These are phyloP conservation scores for Boletus tylopilopsis DNA, from an alignment of 768 basidiomycete species.

Conservation along the genomic window DNA sequence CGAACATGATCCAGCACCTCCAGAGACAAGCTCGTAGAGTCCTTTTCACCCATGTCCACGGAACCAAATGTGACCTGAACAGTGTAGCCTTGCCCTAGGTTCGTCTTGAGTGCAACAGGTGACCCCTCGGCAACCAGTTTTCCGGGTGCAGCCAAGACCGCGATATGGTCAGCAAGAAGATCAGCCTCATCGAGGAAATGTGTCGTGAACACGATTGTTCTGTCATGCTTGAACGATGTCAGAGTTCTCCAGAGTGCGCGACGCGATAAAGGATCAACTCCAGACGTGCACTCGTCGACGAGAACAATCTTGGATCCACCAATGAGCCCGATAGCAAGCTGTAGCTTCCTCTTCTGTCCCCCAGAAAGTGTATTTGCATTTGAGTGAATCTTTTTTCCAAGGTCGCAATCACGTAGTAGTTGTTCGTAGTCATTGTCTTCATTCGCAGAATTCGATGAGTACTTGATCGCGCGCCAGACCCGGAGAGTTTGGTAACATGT, in stretches of 20 bases:
- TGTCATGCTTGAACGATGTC: slow-evolving; percentile 59
- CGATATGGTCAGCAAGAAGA: slow-evolving; percentile 71
- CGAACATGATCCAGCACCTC: slow-evolving; percentile 42
- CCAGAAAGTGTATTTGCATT: slow-evolving; percentile 68
- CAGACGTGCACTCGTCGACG: slow-evolving; percentile 74
- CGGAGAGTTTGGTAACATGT: slow-evolving; percentile 69
- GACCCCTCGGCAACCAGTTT: slow-evolving; percentile 70
- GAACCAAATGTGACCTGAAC: slow-evolving; percentile 49
- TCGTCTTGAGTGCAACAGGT: slow-evolving; percentile 70
- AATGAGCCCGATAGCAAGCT: slow-evolving; percentile 75
- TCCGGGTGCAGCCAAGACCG: slow-evolving; percentile 71
- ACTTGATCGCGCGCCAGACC: slow-evolving; percentile 72
- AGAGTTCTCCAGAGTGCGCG: slow-evolving; percentile 75
- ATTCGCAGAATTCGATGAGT: slow-evolving; percentile 39
- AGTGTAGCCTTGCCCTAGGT: slow-evolving; percentile 69
- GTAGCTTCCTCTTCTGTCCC: slow-evolving; percentile 80
- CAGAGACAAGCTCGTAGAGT: slow-evolving; percentile 9
- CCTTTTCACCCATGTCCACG: slow-evolving; percentile 30
- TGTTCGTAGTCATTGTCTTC: slow-evolving; percentile 58
- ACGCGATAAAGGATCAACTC: slow-evolving; percentile 77
- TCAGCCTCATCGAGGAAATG: slow-evolving; percentile 84
- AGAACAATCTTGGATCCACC: slow-evolving; percentile 68
- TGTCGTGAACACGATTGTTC: slow-evolving; percentile 74
- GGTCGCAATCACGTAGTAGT: slow-evolving; percentile 67
- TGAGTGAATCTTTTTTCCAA: slow-evolving; percentile 63